phyloP scores from a whole-genome alignment of 306 rosid genomes.

The Gillenia trifoliata region DNA sequence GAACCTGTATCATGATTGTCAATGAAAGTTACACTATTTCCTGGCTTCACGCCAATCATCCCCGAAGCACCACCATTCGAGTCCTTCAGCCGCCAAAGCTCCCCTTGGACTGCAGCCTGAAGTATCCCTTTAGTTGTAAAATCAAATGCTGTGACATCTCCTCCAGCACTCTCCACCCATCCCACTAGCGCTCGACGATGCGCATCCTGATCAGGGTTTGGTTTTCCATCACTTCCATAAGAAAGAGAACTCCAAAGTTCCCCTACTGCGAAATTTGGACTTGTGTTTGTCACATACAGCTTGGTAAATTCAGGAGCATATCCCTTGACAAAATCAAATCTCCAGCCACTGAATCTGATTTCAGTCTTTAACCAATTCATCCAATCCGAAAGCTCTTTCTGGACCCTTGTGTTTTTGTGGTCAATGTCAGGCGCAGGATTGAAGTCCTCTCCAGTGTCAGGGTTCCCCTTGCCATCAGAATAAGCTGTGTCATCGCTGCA shows the following conservation, averaged over 20 bases:
- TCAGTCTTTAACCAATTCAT: conserved; percentile 68
- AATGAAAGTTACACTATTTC: conserved; percentile 65
- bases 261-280: conserved; percentile 67
- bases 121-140: conserved; percentile 41
- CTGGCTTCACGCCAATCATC: conserved; percentile 57
- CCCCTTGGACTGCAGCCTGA: conserved; percentile 28
- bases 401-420: conserved; percentile 71
- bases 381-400: conserved; percentile 62
- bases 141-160: conserved; percentile 34
- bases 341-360: conserved; percentile 57
- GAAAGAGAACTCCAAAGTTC: conserved; percentile 62
- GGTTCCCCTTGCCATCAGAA: conserved; percentile 75
- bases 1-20: conserved; percentile 78
- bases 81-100: conserved; percentile 29
- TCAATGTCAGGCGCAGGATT: conserved; percentile 44
- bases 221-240: conserved; percentile 15
- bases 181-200: conserved; percentile 15
- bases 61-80: conserved; percentile 49
- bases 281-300: conserved; percentile 52
- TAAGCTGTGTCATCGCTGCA: conserved; percentile 60
- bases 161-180: conserved; percentile 37
- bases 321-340: conserved; percentile 67
- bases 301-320: conserved; percentile 51
- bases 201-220: conserved; percentile 31
- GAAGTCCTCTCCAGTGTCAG: conserved; percentile 44